Evolutionary conservation across 2,329 filamentous ascomycete genomes (phyloP), one percentile per base, ranked within the genome.

Genomic region (Aspergillus floridensis): DNA sequence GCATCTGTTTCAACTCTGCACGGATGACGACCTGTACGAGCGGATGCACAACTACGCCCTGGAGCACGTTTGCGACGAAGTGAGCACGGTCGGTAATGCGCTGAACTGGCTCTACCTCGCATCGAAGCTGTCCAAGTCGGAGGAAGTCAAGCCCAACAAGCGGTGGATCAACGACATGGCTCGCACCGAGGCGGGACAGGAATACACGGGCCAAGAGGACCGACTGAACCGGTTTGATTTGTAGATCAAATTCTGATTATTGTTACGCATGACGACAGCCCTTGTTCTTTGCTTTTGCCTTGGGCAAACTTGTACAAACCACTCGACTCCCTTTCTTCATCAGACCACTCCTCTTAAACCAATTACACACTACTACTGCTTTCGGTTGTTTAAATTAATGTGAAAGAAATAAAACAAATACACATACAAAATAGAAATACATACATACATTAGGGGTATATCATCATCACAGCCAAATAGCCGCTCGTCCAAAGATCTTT

Each of bases 41-140:
- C 80, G 79, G 59, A 91, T 92, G 87, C 85, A 84, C 65, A 65
- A 81, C 7, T 88, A 84, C 63, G 90, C 90, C 0, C 77, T 77
- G 41, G 79, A 74, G 0, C 85, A 89, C 60, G 89, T 95, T 14
- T 91, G 87, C 61, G 91, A 95, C 69, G 91, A 95, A 72, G 89
- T 93, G 1, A 86, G 88, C 61, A 95, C 91, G 0, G 89, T 92
- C 1, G 91, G 91, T 0, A 93, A 93, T 72, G 87, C 88, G 1
- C 77, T 93, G 12, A 81, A 80, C 22, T 95, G 90, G 90, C 83
- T 91, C 71, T 93, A 91, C 72, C 79, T 95, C n/a, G 88, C 88
- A 0, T 84, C 86, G 65, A 86, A 85, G 70, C 81, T 89, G 73
- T 78, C 82, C 22, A 84, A 86, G 65, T 84, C 83, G 2, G 79